A percentile compares a stretch with the other conserved stretches of the same genome.
phyloP scores from a whole-genome alignment of 805 yeast genomes.

The Phaffomyces opuntiae region DNA sequence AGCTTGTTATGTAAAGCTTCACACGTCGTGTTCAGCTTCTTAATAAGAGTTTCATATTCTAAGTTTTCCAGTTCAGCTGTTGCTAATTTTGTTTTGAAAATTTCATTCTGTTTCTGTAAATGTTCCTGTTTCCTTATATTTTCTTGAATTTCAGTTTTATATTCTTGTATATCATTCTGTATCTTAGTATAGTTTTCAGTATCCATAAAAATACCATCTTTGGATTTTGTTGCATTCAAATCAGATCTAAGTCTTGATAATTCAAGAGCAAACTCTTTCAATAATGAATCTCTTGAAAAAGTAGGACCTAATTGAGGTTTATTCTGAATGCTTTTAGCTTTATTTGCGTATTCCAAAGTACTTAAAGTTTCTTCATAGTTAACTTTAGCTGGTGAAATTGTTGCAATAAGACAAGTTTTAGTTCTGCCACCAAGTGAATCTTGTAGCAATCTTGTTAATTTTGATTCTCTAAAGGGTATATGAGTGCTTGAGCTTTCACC shows the following conservation, averaged over 20 bases:
- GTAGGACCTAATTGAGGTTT: constrained; percentile 58
- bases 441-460: constrained; percentile 65
- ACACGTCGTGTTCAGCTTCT: constrained; percentile 21
- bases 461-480: constrained; percentile 82
- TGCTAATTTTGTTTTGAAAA: constrained; percentile 19
- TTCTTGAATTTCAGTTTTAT: constrained; percentile 44
- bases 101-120: constrained; percentile 30
- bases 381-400: constrained; percentile 74
- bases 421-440: constrained; percentile 86
- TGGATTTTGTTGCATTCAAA: constrained; percentile 50
- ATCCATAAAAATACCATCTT: constrained; percentile 62
- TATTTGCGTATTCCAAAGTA: constrained; percentile 80
- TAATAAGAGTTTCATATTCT: constrained; percentile 19
- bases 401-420: constrained; percentile 80
- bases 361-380: constrained; percentile 79
- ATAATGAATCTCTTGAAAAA: constrained; percentile 44
- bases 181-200: constrained; percentile 49
- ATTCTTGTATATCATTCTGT: constrained; percentile 40
- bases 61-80: constrained; percentile 17
- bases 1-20: constrained; percentile 24
- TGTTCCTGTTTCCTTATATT: constrained; percentile 34
- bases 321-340: constrained; percentile 76
- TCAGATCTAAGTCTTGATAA: constrained; percentile 48
- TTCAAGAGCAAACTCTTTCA: constrained; percentile 41
- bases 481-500: constrained; percentile 39